Evolutionary conservation across 306 rosid species (phyloP).

Genomic region (Glycine tomentella): DNA sequence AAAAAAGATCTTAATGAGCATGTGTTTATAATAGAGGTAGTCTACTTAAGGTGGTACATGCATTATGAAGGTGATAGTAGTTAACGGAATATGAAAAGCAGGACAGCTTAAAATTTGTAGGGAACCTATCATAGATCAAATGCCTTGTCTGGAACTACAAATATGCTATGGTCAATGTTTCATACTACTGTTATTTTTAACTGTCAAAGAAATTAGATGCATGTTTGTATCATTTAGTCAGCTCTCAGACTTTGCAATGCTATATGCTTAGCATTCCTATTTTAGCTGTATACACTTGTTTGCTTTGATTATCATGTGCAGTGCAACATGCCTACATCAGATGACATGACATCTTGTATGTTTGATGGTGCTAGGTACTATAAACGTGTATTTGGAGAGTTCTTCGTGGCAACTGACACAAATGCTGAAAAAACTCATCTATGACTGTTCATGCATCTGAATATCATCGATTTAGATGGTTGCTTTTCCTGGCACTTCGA

Average conservation of each 20-base stretch:
- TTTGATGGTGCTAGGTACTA: conserved; percentile 69
- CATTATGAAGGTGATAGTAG: background rate
- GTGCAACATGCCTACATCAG: background rate
- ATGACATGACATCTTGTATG: conserved; percentile 16
- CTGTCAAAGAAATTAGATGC: background rate
- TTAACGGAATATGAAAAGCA: background rate
- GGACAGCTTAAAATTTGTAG: background rate
- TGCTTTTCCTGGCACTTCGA: conserved; percentile 95
- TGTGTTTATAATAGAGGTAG: too few species aligned
- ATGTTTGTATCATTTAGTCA: conserved; percentile 4
- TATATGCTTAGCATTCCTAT: background rate
- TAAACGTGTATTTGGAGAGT: conserved; percentile 81
- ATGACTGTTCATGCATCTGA: conserved; percentile 63
- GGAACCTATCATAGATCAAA: background rate
- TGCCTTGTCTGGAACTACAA: background rate
- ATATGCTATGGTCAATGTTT: background rate
- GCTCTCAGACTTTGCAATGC: conserved; percentile 13
- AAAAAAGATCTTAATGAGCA: background rate
- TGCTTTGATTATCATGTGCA: conserved; percentile 26
- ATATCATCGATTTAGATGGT: conserved; percentile 97
- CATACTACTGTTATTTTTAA: conserved; percentile 11
- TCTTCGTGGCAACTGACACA: conserved; percentile 73
- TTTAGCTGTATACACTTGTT: background rate
- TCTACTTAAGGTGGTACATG: too few species aligned
- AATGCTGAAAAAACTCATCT: conserved; percentile 55